Conservation (phyloP, 2,329 filamentous ascomycete genomes). For the Verticillium klebahnii region DNA sequence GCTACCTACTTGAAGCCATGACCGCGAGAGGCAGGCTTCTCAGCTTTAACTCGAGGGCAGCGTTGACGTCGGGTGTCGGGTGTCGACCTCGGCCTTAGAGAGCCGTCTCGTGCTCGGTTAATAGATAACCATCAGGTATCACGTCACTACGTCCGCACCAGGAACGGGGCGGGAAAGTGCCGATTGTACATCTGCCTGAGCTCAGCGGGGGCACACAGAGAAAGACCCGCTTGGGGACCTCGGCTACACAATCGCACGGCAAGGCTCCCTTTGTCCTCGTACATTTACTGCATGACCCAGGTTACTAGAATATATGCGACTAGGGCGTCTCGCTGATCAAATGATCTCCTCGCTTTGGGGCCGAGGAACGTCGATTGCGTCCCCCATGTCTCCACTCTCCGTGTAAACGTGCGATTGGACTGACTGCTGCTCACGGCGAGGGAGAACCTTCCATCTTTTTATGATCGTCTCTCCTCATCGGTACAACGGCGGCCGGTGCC, state of each 20-base stretch:
- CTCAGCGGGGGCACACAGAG: not conserved
- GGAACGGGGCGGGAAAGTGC: not conserved
- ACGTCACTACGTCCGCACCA: not conserved
- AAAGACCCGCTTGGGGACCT: not conserved
- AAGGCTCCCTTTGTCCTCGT: too few relatives aligned
- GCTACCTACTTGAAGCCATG: not conserved
- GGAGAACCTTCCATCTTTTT: too few relatives aligned
- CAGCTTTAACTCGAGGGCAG: not conserved
- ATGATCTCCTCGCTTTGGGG: too few relatives aligned
- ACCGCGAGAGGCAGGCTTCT: not conserved
- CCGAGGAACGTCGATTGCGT: too few relatives aligned
- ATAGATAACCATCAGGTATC: not conserved
- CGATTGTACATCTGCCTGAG: not conserved
- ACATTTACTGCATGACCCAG: too few relatives aligned
- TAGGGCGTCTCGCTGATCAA: too few relatives aligned
- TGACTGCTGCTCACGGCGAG: too few relatives aligned
- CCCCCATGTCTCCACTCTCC: too few relatives aligned
- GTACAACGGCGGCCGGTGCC: too few relatives aligned
- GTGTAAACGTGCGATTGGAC: too few relatives aligned
- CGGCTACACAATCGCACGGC: not conserved
- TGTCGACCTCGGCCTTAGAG: constrained; percentile 8
- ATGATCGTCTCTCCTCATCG: too few relatives aligned
- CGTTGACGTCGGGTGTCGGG: constrained; percentile 19
- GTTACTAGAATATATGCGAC: too few relatives aligned
- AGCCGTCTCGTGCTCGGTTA: constrained; percentile 1